Conservation (phyloP, 2,329 filamentous ascomycete species). For the Xylaria sp. region DNA sequence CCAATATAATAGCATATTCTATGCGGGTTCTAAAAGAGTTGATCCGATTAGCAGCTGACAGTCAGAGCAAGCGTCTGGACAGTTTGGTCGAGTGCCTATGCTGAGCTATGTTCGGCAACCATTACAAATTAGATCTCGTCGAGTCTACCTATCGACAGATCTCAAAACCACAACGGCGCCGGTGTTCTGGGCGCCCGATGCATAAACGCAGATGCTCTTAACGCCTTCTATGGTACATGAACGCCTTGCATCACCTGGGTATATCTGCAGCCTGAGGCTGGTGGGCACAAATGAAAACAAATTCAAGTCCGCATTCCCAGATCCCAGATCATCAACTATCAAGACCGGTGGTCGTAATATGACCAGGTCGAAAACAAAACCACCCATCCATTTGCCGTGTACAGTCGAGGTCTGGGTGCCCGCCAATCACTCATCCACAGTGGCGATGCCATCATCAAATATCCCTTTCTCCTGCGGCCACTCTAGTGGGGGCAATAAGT, state of each 20-base stretch:
- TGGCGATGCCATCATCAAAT: constrained; percentile 40
- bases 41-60: constrained; percentile 5
- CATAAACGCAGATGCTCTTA: constrained; percentile 17
- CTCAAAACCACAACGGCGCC: constrained; percentile 5
- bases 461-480: constrained; percentile 54
- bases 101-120: neutral
- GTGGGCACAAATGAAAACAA: constrained; percentile 28
- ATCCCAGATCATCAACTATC: constrained; percentile 14
- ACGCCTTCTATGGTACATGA: constrained; percentile 30
- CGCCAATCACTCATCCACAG: constrained; percentile 38
- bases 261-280: constrained; percentile 27
- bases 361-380: neutral
- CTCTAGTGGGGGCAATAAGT: constrained; percentile 50
- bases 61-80: neutral
- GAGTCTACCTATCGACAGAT: constrained; percentile 2
- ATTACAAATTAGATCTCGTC: neutral
- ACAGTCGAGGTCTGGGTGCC: neutral
- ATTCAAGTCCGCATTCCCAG: constrained; percentile 19
- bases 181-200: constrained; percentile 12
- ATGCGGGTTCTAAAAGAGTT: neutral
- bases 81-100: constrained; percentile 2
- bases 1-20: neutral
- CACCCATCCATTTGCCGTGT: neutral
- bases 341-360: neutral
- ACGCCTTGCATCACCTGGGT: constrained; percentile 26